phyloP scores from a whole-genome alignment of 495 filamentous ascomycete species.

The Neurospora tetraspora region DNA sequence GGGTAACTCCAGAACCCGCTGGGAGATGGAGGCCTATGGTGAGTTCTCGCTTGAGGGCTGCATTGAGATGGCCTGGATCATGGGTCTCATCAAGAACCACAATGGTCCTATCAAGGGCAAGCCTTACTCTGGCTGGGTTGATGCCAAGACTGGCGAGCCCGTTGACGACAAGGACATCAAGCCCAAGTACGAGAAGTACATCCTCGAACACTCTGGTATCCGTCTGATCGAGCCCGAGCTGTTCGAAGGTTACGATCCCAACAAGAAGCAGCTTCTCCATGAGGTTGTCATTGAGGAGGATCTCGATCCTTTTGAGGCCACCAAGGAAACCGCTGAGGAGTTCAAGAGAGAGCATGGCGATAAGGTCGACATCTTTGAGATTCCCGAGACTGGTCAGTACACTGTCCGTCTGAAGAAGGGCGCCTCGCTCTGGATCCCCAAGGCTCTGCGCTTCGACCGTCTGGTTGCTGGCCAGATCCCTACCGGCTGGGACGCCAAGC shows the following conservation, averaged over 20 bases:
- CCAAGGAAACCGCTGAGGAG: conserved; percentile 93
- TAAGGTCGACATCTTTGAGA: conserved; percentile 94
- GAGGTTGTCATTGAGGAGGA: conserved; percentile 96
- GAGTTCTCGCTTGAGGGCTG: conserved; percentile 96
- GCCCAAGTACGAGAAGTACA: conserved; percentile 88
- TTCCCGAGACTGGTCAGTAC: conserved; percentile 89
- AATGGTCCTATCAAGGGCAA: conserved; percentile 97
- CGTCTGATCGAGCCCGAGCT: conserved; percentile 95
- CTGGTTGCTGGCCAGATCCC: conserved; percentile 95
- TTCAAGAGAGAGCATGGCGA: conserved; percentile 95
- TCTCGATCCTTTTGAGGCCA: conserved; percentile 91
- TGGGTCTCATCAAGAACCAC: conserved; percentile 98
- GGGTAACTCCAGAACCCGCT: conserved; percentile 95
- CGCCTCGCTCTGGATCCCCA: conserved; percentile 86
- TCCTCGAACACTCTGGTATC: conserved; percentile 94
- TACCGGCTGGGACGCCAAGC: conserved; percentile 91
- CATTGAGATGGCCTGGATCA: conserved; percentile 99
- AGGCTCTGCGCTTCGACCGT: conserved; percentile 93
- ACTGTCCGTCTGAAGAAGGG: conserved; percentile 91
- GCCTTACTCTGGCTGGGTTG: conserved; percentile 95
- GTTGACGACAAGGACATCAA: conserved; percentile 98
- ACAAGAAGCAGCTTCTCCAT: conserved; percentile 95
- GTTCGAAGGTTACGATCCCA: conserved; percentile 95
- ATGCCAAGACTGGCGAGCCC: conserved; percentile 84
- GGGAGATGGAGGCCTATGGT: conserved; percentile 98